Evolutionary conservation across 179 eudicot species (phyloP), one percentile per base, ranked within the genome.

Genomic region (Beta lomatogona): DNA sequence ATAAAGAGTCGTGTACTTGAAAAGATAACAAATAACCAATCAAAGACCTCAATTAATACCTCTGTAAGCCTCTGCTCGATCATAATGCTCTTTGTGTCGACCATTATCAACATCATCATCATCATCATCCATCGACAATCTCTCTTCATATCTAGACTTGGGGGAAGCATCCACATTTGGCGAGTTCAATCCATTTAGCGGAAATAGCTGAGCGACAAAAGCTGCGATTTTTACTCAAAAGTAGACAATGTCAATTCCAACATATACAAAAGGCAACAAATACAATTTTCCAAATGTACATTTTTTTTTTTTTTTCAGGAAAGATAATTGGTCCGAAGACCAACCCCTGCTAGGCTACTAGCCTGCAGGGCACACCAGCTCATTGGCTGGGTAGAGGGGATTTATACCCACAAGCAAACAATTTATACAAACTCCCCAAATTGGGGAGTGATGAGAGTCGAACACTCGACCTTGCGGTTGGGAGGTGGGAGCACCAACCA

Each of bases 191-290:
- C 86, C 82, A 82, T 84, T 86, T 72, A 46, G 81, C 16, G 72
- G 77, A 72, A 86, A 84, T 9, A 86, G 66, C 50, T 86, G 83
- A 58, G 86, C 83, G 7, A 86, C 83, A 84, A 88, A 88, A 61
- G 90, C 90, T 88, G 87, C 68, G 76, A 41, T 46, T 48, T 73
- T 28, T 4, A 75, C 73, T 31, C 80, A 71, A 46, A 1, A 75
- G 11, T 11, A 55, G 52, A 60, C 25, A 54, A 55, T 45, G 28
- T 41, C 61, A 71, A 18, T 2, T 41, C 31, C 73, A 54, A 22
- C 0, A 36, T 12, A 52, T 52, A 8, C 13, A 12, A 52, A 52
- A 52, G 55, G 9, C 55, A 52, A 52, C 55, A 52, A 52, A 9
- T 52, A 8, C 55, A 52, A 8, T 9, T 8, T 52, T 52, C 55